These are phyloP conservation scores for Phlebopus sp. DNA, from an alignment of 1,284 basidiomycete genomes.

Conservation along the genomic window DNA sequence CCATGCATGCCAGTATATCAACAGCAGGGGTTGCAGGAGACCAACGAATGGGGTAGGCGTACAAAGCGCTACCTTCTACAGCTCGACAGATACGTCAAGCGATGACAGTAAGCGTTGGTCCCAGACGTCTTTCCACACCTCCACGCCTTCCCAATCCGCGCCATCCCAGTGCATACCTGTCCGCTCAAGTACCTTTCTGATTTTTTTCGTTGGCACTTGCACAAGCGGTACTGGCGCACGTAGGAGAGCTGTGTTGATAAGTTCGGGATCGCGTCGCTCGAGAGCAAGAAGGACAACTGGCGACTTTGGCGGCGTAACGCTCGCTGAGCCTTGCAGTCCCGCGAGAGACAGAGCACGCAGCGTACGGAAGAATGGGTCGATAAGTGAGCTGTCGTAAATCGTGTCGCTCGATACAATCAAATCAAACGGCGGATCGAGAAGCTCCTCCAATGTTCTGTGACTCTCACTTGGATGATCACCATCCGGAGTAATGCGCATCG, in stretches of 20 bases:
- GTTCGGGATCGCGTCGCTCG: conserved; percentile 70
- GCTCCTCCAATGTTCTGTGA: conserved; percentile 4
- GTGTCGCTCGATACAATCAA: conserved; percentile 86
- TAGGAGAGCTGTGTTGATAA: conserved; percentile 60
- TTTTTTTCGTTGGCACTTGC: conserved; percentile 56
- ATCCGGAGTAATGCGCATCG: conserved; percentile 24
- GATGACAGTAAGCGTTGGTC: no score
- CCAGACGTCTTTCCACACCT: conserved; percentile 55
- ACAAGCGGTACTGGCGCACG: conserved; percentile 50
- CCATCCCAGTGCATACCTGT: conserved; percentile 56
- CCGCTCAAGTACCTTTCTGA: conserved; percentile 62
- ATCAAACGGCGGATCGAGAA: conserved; percentile 61
- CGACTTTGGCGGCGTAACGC: conserved; percentile 12
- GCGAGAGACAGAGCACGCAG: conserved; percentile 49
- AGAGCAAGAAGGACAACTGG: conserved; percentile 68
- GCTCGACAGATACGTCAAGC: no score
- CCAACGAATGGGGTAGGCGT: no score
- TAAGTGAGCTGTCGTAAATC: conserved; percentile 65
- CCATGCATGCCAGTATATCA: no score
- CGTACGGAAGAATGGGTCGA: conserved; percentile 71
- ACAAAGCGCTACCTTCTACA: no score
- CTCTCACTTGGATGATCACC: conserved; percentile 3
- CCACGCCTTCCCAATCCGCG: conserved; percentile 73
- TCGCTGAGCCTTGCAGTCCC: conserved; percentile 8
- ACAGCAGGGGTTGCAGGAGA: background rate